Conservation (phyloP, 1,284 basidiomycete genomes). For the Apiotrichum akiyoshidainum region DNA sequence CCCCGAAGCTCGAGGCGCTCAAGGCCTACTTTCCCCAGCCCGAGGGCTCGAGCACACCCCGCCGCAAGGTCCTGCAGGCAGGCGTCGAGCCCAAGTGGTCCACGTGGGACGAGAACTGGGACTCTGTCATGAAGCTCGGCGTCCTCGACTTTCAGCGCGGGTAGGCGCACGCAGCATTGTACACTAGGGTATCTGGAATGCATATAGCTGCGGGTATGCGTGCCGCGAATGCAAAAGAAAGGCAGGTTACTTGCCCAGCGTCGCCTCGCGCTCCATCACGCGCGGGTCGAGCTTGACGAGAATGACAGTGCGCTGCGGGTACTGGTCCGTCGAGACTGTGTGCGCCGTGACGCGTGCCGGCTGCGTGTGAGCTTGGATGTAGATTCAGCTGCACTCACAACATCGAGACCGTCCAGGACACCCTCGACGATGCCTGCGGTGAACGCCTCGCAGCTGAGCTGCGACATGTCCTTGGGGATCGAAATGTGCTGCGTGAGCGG, state of each 20-base stretch:
- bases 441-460: constrained; percentile 91
- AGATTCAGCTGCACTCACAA: constrained; percentile 59
- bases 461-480: constrained; percentile 88
- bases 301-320: constrained; percentile 81
- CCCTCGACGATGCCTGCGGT: constrained; percentile 97
- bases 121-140: constrained; percentile 55
- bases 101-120: constrained; percentile 84
- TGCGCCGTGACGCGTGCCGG: constrained; percentile 96
- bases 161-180: constrained; percentile 3
- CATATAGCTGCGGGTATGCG: background rate
- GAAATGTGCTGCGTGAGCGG: constrained; percentile 86
- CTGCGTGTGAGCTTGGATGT: constrained; percentile 53
- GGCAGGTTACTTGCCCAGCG: constrained; percentile 53
- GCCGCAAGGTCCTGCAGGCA: constrained; percentile 18
- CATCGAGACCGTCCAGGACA: constrained; percentile 88
- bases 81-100: constrained; percentile 56
- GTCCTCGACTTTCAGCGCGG: constrained; percentile 17
- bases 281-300: constrained; percentile 89
- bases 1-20: constrained; percentile 56
- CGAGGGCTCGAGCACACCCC: constrained; percentile 3
- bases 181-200: background rate
- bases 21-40: constrained; percentile 38
- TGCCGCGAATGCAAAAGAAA: background rate
- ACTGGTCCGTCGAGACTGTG: constrained; percentile 76
- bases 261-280: constrained; percentile 82